Evolutionary conservation across 768 basidiomycete genomes (phyloP).

Genomic region (Leccinum longicurvipes): DNA sequence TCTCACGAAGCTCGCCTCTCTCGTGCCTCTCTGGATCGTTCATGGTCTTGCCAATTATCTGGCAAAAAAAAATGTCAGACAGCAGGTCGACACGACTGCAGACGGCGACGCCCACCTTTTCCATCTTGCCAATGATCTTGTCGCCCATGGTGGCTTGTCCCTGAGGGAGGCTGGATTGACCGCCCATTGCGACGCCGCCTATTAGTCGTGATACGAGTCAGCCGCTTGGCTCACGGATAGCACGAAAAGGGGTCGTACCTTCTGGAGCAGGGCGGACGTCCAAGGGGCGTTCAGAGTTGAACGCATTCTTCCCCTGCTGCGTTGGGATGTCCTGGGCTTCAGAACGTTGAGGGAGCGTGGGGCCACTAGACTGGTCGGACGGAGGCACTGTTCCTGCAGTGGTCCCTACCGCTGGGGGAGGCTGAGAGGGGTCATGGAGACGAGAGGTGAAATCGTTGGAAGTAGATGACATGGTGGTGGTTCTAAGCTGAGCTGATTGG

Average conservation of each 20-base stretch:
- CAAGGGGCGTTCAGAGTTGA: constrained; percentile 34
- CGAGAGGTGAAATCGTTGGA: constrained; percentile 27
- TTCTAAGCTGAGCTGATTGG: neutral
- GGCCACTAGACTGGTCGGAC: neutral
- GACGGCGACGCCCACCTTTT: constrained; percentile 42
- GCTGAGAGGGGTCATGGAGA: constrained; percentile 46
- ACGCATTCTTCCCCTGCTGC: constrained; percentile 22
- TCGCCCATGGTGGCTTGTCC: constrained; percentile 46
- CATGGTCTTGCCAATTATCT: constrained; percentile 51
- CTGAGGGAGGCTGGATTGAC: constrained; percentile 21
- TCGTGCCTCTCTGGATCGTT: constrained; percentile 49
- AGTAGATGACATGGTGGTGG: constrained; percentile 14
- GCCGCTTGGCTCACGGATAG: neutral
- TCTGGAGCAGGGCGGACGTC: constrained; percentile 34
- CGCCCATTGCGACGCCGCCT: constrained; percentile 28
- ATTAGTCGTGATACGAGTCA: neutral
- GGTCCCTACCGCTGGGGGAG: constrained; percentile 37
- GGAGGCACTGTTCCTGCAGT: neutral
- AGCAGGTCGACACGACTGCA: neutral
- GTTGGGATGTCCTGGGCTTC: neutral
- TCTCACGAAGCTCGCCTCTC: constrained; percentile 54
- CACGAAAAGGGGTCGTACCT: constrained; percentile 17
- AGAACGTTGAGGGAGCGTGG: neutral
- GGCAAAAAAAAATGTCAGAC: constrained; percentile 1
- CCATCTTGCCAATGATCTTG: constrained; percentile 56